Evolutionary conservation across 352 stramenopile genomes (phyloP), one percentile per base, ranked within the genome.

Genomic region (Pythium insidiosum): DNA sequence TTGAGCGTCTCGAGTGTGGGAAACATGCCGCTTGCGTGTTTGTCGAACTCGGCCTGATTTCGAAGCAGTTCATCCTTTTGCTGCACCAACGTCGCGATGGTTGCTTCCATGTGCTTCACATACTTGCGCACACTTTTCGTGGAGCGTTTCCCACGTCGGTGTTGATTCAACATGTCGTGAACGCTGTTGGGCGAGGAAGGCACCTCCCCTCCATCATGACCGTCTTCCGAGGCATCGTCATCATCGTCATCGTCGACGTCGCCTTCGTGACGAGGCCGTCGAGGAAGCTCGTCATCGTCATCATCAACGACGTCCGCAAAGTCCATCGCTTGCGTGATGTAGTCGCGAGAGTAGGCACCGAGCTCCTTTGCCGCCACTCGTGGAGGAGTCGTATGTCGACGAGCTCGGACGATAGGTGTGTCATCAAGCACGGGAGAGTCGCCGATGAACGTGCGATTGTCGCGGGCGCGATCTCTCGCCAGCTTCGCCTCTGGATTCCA

Each of bases 11-110:
- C 77, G 16, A 89, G 53, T 7, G 77, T 85, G 35, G 77, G 77
- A 47, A 89, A 89, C 49, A 89, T 87, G 10, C 77, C 73, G 22
- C 74, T 87, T n/a, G 77, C 77, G 40, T 89, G 77, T 48, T 86
- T 84, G 47, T 89, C 77, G 41, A 89, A 89, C 61, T 86, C 74
- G 1, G 61, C 72, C 40, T 88, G 77, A 50, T 89, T 89, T 20
- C 71, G 58, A 49, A 86, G 26, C 31, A 89, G 34, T 47, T 86
- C 77, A 38, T 85, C 73, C 46, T 85, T 84, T 45, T 89, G 73
- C 47, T 85, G 69, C 42, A 85, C 73, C 18, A 89, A 55, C 55
- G 85, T 71, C 13, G 72, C 72, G 25, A 89, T 85, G 5, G 77
- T 89, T 37, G 75, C 71, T 50, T 89, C 73, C 73, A 89, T 86